Evolutionary conservation across 2,329 filamentous ascomycete genomes (phyloP).

Genomic region (Calonectria hongkongensis): DNA sequence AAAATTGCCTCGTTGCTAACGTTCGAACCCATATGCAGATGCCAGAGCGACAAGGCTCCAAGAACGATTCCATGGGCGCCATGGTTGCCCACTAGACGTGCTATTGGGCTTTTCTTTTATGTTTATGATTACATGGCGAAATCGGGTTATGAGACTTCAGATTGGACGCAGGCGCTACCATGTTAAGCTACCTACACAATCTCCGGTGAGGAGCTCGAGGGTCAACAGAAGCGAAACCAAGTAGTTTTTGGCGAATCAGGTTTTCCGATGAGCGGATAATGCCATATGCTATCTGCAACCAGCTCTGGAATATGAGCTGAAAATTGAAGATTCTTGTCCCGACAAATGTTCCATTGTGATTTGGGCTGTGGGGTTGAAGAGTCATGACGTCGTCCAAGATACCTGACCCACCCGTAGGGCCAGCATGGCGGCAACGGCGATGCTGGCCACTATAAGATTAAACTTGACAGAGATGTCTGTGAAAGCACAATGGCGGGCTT

Average conservation of each 20-base stretch:
- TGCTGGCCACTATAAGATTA: neutral
- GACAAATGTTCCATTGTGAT: neutral
- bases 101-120: constrained; percentile 33
- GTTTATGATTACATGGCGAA: constrained; percentile 11
- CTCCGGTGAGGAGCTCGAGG: constrained; percentile 36
- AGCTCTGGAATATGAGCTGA: constrained; percentile 49
- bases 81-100: constrained; percentile 64
- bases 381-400: constrained; percentile 13
- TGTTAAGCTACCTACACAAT: constrained; percentile 24
- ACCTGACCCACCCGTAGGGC: neutral
- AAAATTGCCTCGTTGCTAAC: constrained; percentile 30
- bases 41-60: constrained; percentile 70
- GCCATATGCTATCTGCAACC: constrained; percentile 30
- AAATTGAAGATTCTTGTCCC: constrained; percentile 40
- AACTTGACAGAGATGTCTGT: neutral
- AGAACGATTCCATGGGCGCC: constrained; percentile 71
- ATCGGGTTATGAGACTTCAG: constrained; percentile 24
- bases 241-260: constrained; percentile 22
- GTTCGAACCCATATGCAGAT: constrained; percentile 61
- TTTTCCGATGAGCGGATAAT: constrained; percentile 35
- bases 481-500: neutral
- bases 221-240: constrained; percentile 38
- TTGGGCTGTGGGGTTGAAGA: neutral
- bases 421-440: neutral
- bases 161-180: constrained; percentile 9